A percentile compares a stretch with the other conserved stretches of the same genome.
phyloP scores from a whole-genome alignment of 148 eudicot genomes.

The Drosera capensis region DNA sequence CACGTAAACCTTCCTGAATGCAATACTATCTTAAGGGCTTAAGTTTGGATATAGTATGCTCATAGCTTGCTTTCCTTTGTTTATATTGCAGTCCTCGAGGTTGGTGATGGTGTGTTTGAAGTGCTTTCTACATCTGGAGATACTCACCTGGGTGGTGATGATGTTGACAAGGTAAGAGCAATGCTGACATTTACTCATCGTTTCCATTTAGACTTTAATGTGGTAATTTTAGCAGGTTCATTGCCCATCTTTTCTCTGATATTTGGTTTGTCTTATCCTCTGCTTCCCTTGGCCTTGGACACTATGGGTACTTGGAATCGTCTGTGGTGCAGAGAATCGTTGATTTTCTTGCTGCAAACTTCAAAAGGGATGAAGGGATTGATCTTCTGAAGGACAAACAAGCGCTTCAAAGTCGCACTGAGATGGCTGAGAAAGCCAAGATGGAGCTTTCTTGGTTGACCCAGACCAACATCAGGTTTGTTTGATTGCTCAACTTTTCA shows the following conservation, averaged over 20 bases:
- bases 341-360: constrained; percentile 79
- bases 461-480: constrained; percentile 80
- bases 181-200: neutral
- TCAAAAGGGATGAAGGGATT: constrained; percentile 83
- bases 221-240: neutral
- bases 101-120: constrained; percentile 98
- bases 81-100: constrained; percentile 64
- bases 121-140: constrained; percentile 97
- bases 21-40: no score
- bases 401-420: constrained; percentile 92
- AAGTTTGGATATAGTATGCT: no score
- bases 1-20: no score
- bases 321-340: constrained; percentile 59
- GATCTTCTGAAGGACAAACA: constrained; percentile 94
- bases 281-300: neutral
- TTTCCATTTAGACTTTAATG: neutral
- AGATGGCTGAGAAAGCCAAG: constrained; percentile 96
- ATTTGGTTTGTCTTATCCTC: neutral
- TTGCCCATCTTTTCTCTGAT: neutral
- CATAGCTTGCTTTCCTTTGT: neutral
- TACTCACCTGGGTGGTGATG: constrained; percentile 98
- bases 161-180: constrained; percentile 75
- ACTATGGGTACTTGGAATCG: neutral
- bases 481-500: neutral
- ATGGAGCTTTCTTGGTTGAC: constrained; percentile 93